A percentile compares a stretch with the other conserved stretches of the same genome.
Conservation (phyloP, 1,284 basidiomycete species). For the Austroboletus novae-zelandiae region DNA sequence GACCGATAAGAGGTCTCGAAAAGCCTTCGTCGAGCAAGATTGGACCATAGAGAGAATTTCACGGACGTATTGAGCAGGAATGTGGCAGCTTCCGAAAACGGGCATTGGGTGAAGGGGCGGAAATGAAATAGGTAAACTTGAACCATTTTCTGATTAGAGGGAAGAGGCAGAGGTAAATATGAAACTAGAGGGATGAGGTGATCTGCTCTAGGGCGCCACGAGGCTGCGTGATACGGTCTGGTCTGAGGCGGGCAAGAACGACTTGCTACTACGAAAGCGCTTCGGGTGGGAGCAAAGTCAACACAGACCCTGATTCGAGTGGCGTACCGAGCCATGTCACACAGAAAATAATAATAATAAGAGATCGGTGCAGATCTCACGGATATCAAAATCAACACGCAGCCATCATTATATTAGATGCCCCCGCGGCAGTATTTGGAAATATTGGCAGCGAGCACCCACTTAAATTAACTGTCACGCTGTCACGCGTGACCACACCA, state of each 20-base stretch:
- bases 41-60: conserved; percentile 28
- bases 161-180: conserved; percentile 3
- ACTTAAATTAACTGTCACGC: conserved; percentile 11
- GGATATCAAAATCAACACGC: conserved; percentile 11
- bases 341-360: not conserved
- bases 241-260: not conserved
- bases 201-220: conserved; percentile 19
- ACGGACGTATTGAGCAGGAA: conserved; percentile 9
- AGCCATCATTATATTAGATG: conserved; percentile 15
- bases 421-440: conserved; percentile 8
- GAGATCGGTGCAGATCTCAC: conserved; percentile 11
- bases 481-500: conserved; percentile 17
- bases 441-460: conserved; percentile 17
- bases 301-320: not conserved
- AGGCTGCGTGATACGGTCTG: conserved; percentile 14
- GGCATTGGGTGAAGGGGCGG: conserved; percentile 19
- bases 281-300: conserved; percentile 9
- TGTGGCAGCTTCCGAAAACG: conserved; percentile 20
- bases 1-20: conserved; percentile 16
- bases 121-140: conserved; percentile 26
- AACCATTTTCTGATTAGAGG: conserved; percentile 20
- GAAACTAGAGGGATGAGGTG: conserved; percentile 12
- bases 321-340: conserved; percentile 9
- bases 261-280: not conserved
- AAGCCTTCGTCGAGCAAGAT: conserved; percentile 5